Conservation (phyloP, 352 stramenopile genomes). For the Phytophthora sp. region DNA sequence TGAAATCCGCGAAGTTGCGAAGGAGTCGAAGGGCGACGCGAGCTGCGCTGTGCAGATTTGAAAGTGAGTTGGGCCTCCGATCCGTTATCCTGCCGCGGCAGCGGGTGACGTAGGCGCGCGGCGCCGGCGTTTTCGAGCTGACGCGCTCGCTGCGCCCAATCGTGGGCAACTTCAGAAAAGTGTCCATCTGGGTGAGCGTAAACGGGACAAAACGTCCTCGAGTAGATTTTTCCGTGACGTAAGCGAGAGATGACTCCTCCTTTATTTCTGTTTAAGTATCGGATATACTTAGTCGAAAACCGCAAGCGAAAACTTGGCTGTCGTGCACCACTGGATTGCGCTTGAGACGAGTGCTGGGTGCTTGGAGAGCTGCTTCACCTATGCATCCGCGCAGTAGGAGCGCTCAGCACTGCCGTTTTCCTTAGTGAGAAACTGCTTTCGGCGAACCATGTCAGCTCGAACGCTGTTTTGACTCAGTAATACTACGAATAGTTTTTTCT, state of each 20-base stretch:
- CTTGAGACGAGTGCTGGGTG: neutral
- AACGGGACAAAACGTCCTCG: slow-evolving; percentile 6
- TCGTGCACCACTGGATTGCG: slow-evolving; percentile 7
- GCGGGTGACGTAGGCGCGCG: slow-evolving; percentile 2
- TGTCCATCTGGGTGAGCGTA: slow-evolving; percentile 8
- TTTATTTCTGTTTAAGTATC: no score
- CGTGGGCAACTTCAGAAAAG: slow-evolving; percentile 20
- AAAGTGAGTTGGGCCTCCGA: slow-evolving; percentile 13
- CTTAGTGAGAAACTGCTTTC: neutral
- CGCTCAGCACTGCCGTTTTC: no score
- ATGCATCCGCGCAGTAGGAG: neutral
- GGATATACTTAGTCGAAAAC: no score
- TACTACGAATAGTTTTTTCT: neutral
- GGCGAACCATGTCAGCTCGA: no score
- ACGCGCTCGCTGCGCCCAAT: slow-evolving; percentile 39
- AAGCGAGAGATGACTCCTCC: no score
- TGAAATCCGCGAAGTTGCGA: no score
- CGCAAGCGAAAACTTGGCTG: no score
- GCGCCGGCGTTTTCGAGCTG: neutral
- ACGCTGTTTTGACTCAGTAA: no score
- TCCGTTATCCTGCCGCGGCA: slow-evolving; percentile 7
- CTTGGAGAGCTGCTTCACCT: neutral
- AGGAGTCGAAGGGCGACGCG: no score
- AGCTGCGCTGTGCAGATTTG: slow-evolving; percentile 11
- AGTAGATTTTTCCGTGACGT: slow-evolving; percentile 10